Evolutionary conservation across 192 early-diverging fungal genomes (phyloP), one percentile per base, ranked within the genome.

Genomic region (Backusella westeae): DNA sequence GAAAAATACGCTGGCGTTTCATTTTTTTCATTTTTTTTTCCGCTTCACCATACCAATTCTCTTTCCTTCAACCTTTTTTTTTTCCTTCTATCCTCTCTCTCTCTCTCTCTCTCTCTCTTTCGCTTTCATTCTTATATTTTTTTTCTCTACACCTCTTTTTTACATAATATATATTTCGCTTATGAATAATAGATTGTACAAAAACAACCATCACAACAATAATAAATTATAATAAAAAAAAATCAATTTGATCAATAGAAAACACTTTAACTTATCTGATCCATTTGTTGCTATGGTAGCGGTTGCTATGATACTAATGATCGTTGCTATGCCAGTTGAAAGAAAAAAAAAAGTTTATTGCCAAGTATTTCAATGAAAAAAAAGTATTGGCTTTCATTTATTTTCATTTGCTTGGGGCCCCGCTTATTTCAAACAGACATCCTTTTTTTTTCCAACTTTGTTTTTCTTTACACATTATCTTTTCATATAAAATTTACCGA

Each of bases 1-100:
- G 23, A 42, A 70, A 70, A 26, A 67, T 26, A 69, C 67, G 67
- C 67, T 69, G 67, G 67, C 67, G 67, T 69, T 69, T 23, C 35
- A 21, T 38, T 69, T 36, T 39, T 68, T n/a, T 39, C 6, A 0
- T 36, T 17, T 71, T 39, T 32, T n/a, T 71, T 34, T 29, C 36
- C 42, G 38, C 66, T 67, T 67, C 6, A 66, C 32, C 32, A 26
- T 68, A 34, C 67, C 34, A 36, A 35, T 34, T 68, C 67, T 59
- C 26, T 59, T 59, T 44, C 14, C 46, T 49, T 49, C 14, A 44
- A 4, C 42, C 15, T 44, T 39, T 39, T 10, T 39, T 39, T n/a
- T n/a, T n/a, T n/a, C n/a, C n/a, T n/a, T n/a, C n/a, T n/a, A n/a
- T n/a, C n/a, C 14, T 44, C 46, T 49, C 46, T 49, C 46, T 49